These are phyloP conservation scores for Rhizophora apiculata DNA, from an alignment of 345 rosid genomes.

Conservation along the genomic window DNA sequence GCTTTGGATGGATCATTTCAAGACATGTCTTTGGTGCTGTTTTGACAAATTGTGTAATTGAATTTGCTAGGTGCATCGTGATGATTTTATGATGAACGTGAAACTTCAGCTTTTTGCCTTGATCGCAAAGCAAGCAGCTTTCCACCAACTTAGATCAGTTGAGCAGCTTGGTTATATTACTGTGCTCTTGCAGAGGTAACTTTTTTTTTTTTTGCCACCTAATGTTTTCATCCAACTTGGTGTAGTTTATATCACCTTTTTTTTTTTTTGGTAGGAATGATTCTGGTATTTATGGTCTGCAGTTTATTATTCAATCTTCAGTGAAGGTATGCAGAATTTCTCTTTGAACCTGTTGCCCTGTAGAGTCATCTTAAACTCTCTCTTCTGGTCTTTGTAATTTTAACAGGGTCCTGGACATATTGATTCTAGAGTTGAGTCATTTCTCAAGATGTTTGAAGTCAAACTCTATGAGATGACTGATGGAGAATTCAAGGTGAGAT, in stretches of 20 bases:
- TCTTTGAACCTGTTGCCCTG: neutral
- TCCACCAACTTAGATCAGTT: slow-evolving; percentile 94
- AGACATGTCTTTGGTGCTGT: slow-evolving; percentile 9
- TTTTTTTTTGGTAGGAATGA: slow-evolving; percentile 50
- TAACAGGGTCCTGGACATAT: slow-evolving; percentile 69
- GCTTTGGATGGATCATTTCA: neutral
- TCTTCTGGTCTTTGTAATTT: slow-evolving; percentile 5
- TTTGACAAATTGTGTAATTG: slow-evolving; percentile 12
- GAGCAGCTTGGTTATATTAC: slow-evolving; percentile 96
- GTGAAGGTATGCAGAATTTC: slow-evolving; percentile 47
- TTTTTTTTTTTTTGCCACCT: neutral
- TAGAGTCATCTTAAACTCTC: neutral
- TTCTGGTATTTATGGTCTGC: slow-evolving; percentile 69
- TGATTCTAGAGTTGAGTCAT: slow-evolving; percentile 74
- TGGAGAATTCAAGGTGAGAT: slow-evolving; percentile 77
- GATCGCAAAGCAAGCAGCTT: slow-evolving; percentile 80
- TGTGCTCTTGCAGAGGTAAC: slow-evolving; percentile 63
- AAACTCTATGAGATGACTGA: slow-evolving; percentile 65
- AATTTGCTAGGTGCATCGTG: slow-evolving; percentile 65
- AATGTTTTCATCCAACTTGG: slow-evolving; percentile 1
- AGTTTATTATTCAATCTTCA: slow-evolving; percentile 80
- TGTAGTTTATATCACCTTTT: neutral
- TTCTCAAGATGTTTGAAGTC: slow-evolving; percentile 64
- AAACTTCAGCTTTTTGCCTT: slow-evolving; percentile 80
- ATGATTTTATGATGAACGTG: slow-evolving; percentile 68